Evolutionary conservation across 495 filamentous ascomycete species (phyloP), one percentile per base, ranked within the genome.

Genomic region (Polyplosphaeria fusca): DNA sequence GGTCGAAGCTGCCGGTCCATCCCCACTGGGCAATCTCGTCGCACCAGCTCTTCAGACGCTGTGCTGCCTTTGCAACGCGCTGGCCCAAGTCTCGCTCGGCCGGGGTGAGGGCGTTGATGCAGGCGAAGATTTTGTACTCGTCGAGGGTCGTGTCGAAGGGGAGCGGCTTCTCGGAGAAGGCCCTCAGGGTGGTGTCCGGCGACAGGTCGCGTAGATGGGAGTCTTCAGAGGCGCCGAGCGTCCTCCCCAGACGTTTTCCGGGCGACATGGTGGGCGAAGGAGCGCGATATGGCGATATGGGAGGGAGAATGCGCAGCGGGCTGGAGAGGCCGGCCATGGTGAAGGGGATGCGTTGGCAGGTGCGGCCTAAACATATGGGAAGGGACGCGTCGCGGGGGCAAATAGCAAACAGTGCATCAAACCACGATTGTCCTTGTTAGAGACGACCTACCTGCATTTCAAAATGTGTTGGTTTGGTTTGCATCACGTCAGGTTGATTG

Each of bases 31-130:
- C 77, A 13, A 96, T 74, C 71, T 96, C 91, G 38, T 81, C 78
- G 28, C 85, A 78, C 91, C 91, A 95, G 59, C 83, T 74, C 52
- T 79, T 75, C 52, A 96, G 78, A 52, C 84, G 86, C 63, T 88
- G 81, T 28, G 85, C 85, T 14, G 86, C 86, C 60, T 87, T 65
- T 9, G 89, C 87, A 13, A 86, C 87, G 61, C 84, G 77, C 49
- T 88, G 78, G 1, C 86, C 89, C 42, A 74, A 42, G n/a, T 66
- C 66, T 41, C 63, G 66, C 51, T 73, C 63, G n/a, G 69, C 57
- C 4, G 47, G 51, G 4, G 71, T 67, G 12, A 67, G 67, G 24
- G 18, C 61, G 19, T 70, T 48, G 49, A 71, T 63, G 57, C 67
- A 65, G 2, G 41, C 44, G 24, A 57, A 60, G n/a, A 68, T 53